Evolutionary conservation across 257 asterid species (phyloP).

Genomic region (Thymus mandschuricus): DNA sequence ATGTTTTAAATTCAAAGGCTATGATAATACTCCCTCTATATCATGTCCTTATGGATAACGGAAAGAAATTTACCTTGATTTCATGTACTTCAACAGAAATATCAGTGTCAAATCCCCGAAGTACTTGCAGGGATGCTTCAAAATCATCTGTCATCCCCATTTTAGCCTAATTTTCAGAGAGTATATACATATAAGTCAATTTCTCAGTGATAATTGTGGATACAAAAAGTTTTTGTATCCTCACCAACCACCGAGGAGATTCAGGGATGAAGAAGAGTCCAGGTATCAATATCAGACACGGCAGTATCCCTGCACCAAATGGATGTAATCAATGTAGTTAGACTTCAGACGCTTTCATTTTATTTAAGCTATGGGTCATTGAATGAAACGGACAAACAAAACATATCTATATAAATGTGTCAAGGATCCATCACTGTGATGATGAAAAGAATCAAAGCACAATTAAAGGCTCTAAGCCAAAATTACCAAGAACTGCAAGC

Average conservation of each 20-base stretch:
- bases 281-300: constrained; percentile 59
- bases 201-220: constrained; percentile 5
- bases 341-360: neutral
- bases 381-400: neutral
- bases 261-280: constrained; percentile 73
- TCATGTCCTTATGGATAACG: neutral
- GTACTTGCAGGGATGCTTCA: constrained; percentile 94
- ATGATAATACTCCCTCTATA: constrained; percentile 12
- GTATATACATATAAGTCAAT: constrained; percentile 29
- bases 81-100: constrained; percentile 81
- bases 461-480: constrained; percentile 16
- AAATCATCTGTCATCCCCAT: constrained; percentile 95
- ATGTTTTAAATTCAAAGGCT: neutral
- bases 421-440: neutral
- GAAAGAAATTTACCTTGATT: constrained; percentile 55
- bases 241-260: constrained; percentile 99
- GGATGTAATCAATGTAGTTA: constrained; percentile 5
- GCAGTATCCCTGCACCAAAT: constrained; percentile 47
- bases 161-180: constrained; percentile 64
- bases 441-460: neutral
- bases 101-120: constrained; percentile 94
- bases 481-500: constrained; percentile 92
- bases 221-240: constrained; percentile 30
- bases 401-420: neutral
- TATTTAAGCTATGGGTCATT: neutral